A percentile compares a stretch with the other conserved stretches of the same genome.
Evolutionary conservation across 257 asterid species (phyloP).

Genomic region (Rauvolfia tetraphylla): DNA sequence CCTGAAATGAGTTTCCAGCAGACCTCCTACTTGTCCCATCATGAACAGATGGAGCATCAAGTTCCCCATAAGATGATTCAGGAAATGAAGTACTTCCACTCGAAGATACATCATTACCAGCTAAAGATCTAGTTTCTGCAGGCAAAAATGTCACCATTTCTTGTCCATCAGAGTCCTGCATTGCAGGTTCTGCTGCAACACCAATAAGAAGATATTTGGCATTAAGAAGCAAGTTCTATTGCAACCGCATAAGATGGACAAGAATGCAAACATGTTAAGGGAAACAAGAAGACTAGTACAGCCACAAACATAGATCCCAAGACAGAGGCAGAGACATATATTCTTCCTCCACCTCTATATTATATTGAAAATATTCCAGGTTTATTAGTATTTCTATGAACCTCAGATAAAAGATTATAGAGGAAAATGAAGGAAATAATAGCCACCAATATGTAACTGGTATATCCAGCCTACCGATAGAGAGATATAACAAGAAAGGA

Average conservation of each 20-base stretch:
- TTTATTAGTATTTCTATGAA: neutral
- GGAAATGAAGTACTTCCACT: constrained; percentile 35
- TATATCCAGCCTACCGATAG: neutral
- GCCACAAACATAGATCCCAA: neutral
- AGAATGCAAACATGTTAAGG: neutral
- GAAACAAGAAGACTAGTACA: neutral
- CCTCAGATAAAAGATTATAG: neutral
- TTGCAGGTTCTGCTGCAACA: constrained; percentile 43
- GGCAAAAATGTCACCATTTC: constrained; percentile 70
- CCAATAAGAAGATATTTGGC: constrained; percentile 2
- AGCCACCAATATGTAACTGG: neutral
- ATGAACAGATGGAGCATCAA: constrained; percentile 58
- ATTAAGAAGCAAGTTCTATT: neutral
- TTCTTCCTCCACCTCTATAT: neutral
- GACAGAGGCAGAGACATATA: neutral
- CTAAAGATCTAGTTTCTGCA: constrained; percentile 36
- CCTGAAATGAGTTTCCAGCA: constrained; percentile 39
- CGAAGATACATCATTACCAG: constrained; percentile 31
- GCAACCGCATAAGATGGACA: neutral
- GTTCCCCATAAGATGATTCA: constrained; percentile 31
- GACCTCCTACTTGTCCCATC: constrained; percentile 42
- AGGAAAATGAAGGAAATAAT: neutral
- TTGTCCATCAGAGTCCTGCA: constrained; percentile 41
- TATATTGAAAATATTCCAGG: neutral
- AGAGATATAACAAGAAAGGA: neutral